Evolutionary conservation across 192 early-diverging fungal genomes (phyloP).

Genomic region (Helicostylum pulchrum): DNA sequence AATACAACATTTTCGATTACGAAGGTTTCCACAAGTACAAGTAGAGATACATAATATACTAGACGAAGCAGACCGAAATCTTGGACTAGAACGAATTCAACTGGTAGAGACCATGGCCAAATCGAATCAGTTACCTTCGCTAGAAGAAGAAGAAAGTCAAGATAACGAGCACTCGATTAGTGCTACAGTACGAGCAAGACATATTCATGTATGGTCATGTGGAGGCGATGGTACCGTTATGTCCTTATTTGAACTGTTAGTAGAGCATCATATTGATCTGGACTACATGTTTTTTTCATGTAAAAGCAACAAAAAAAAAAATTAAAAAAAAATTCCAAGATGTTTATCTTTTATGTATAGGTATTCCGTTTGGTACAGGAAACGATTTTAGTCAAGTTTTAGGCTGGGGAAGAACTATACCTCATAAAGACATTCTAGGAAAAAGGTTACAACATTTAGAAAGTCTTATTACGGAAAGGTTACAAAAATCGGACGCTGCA

Average conservation of each 20-base stretch:
- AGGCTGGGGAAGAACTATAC: constrained; percentile 71
- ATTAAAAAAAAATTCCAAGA: too few species aligned
- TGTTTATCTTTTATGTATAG: constrained; percentile 7
- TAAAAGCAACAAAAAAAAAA: neutral
- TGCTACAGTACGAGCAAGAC: constrained; percentile 24
- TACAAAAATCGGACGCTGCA: constrained; percentile 55
- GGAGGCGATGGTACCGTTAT: constrained; percentile 78
- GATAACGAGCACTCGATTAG: constrained; percentile 4
- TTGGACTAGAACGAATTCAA: constrained; percentile 56
- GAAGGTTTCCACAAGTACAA: constrained; percentile 60
- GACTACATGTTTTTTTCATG: constrained; percentile 65
- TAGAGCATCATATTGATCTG: constrained; percentile 57
- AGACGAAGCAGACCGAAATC: constrained; percentile 47
- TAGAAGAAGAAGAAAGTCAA: neutral
- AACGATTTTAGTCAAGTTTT: constrained; percentile 72
- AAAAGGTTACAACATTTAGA: constrained; percentile 55
- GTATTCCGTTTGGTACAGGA: constrained; percentile 73
- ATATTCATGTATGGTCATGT: constrained; percentile 73
- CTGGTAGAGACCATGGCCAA: constrained; percentile 23
- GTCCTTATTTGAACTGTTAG: constrained; percentile 62
- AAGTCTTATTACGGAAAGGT: constrained; percentile 50
- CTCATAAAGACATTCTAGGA: constrained; percentile 54
- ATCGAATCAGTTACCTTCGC: constrained; percentile 5
- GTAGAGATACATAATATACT: constrained; percentile 72
- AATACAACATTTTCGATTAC: constrained; percentile 65